Percentiles rank a stretch among this genome's conserved stretches.
Conservation (phyloP, 345 rosid genomes). For the Brassica carinata region DNA sequence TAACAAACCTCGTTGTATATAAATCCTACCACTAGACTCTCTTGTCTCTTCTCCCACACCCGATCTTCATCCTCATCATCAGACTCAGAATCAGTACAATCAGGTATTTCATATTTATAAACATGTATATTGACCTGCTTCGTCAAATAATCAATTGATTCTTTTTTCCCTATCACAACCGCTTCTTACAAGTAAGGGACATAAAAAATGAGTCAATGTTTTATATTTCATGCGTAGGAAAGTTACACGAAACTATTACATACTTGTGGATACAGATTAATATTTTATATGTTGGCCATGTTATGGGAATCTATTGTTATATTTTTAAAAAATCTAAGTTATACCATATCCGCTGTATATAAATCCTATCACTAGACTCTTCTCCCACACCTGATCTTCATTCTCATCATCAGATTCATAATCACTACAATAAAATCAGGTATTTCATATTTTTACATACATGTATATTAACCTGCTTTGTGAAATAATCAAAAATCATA, state of each 20-base stretch:
- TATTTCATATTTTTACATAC: neutral
- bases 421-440: constrained; percentile 23
- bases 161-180: no score
- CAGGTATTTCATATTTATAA: no score
- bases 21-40: neutral
- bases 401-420: neutral
- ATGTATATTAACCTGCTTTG: neutral
- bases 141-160: neutral
- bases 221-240: neutral
- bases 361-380: neutral
- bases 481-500: neutral
- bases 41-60: neutral
- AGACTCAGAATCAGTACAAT: no score
- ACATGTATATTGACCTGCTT: no score
- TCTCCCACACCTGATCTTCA: constrained; percentile 22
- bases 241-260: constrained; percentile 3
- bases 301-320: neutral
- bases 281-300: constrained; percentile 3
- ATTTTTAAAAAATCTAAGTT: neutral
- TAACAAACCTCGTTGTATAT: neutral
- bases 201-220: neutral
- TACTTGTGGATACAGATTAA: neutral
- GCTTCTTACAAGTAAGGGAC: no score
- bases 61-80: neutral
- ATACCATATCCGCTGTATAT: neutral